Base-by-base conservation (phyloP, 768 basidiomycete species). In the Trametes punicea region DNA sequence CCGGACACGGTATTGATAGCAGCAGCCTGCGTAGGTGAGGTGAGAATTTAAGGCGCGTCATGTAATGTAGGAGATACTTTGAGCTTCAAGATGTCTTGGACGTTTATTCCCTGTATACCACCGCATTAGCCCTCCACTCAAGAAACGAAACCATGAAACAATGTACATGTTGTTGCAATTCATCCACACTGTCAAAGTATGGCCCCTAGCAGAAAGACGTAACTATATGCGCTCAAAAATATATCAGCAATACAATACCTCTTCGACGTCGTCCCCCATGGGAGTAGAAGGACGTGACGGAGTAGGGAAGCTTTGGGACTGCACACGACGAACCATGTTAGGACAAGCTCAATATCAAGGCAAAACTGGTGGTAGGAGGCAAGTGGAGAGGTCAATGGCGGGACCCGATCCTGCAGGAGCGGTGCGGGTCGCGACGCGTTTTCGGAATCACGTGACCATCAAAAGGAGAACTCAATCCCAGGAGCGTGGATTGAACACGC, bases 11-110 rank as follows among this genome's bases (percentile, higher is more conserved):
- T 93, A 64, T 93, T 85, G 42, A 93, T 86, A 1, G 90, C 84
- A 26, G 88, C 88, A 30, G 84, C 72, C 90, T 93, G 55, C 15
- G 26, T 10, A 36, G 30, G 36, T 16, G 20, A 6, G 56, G 20
- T 29, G 47, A 50, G 16, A 44, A 52, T 23, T 23, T 33, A 46
- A 46, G 58, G 53, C 59, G 49, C 38, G 46, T 23, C 60, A 51
- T 36, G 18, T 20, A 38, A 21, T 23, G 11, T 26, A 18, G 29
- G 33, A 3, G 16, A 48, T 30, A 27, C 90, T 74, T 97, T 97
- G 59, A 98, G 83, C 73, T 98, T 98, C 47, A 88, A 70, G 54
- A 98, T 97, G 68, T 98, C 95, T 75, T 96, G 93, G 25, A 93
- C 85, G 62, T 94, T 96, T 70, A 96, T 95, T 13, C 94, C 93